phyloP scores from a whole-genome alignment of 2,329 filamentous ascomycete genomes.

The Colletotrichum filicis region DNA sequence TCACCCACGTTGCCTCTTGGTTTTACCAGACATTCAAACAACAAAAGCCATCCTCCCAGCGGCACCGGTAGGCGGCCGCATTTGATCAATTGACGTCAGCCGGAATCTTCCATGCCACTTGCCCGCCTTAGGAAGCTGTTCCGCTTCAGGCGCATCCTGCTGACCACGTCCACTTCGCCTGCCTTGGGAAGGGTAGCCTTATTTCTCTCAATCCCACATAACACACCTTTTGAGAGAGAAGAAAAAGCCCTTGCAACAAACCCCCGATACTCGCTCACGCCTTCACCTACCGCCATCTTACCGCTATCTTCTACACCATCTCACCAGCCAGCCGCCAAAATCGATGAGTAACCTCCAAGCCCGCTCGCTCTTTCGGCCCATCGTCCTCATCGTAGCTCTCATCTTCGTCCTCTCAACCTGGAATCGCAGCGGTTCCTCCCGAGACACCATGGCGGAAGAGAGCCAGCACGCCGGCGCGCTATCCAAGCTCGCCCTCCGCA shows the following conservation, averaged over 20 bases:
- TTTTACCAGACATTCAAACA: background rate
- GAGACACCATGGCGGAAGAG: conserved; percentile 25
- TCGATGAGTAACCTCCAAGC: conserved; percentile 8
- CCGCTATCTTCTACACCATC: background rate
- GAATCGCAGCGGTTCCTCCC: conserved; percentile 8
- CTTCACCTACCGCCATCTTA: background rate
- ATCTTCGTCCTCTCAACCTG: conserved; percentile 13
- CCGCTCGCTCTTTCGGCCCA: conserved; percentile 1
- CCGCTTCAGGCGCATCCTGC: background rate
- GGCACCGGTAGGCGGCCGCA: background rate
- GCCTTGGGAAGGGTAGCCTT: background rate
- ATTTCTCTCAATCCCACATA: background rate
- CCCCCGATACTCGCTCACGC: background rate
- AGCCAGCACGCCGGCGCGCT: conserved; percentile 22
- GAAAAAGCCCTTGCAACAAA: background rate
- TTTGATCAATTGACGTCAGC: conserved; percentile 23
- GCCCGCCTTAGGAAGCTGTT: conserved; percentile 17
- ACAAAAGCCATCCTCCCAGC: background rate
- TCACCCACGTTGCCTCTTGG: background rate
- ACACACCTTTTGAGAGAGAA: background rate
- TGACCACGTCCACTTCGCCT: background rate
- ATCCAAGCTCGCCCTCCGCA: conserved; percentile 44
- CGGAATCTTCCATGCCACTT: conserved; percentile 5
- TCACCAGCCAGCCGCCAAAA: background rate
- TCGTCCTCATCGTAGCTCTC: conserved; percentile 18